Base-by-base conservation (phyloP, 495 filamentous ascomycete species). In the Penicillium diatomitis region DNA sequence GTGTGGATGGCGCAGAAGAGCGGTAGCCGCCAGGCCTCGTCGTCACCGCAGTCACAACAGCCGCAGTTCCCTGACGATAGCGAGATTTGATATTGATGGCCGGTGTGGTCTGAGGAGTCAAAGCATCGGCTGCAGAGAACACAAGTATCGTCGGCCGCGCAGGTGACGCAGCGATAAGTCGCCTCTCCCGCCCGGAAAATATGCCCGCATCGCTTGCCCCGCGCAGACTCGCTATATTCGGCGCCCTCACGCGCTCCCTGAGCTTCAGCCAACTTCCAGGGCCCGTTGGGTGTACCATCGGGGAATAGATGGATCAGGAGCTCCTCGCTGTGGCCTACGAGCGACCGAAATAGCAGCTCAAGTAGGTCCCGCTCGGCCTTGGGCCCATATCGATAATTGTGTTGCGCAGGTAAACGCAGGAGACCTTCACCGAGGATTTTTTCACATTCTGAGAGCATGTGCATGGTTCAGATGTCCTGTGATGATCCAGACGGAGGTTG, bases 41-140 rank as follows among this genome's bases (percentile, higher is more conserved):
- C 77, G 62, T 98, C 92, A 39, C 92, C 94, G 61, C 92, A 98
- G 60, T 98, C 92, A 63, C 92, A 98, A 68, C 92, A 97, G 35
- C 94, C 92, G 58, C 83, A 88, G 59, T 95, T 96, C 2, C 91
- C 91, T 2, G 82, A 80, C 1, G 90, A 94, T 33, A 95, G 78
- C 44, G 72, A 86, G 39, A 96, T 84, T 53, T 86, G 82, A 41
- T 97, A 90, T 66, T 86, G 85, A 62, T 98, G 92, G 29, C 82
- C 88, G n/a, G 86, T 84, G 65, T 98, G 92, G 60, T 97, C 92
- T 9, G 90, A 96, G 5, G 89, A 78, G 54, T 96, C 89, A 62
- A 96, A 97, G 66, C 92, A 98, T 61, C 85, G 80, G 67, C 87
- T 83, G 67, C 88, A 95, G 36, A 95, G 75, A 42, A 88, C 87